Evolutionary conservation across 2,329 filamentous ascomycete genomes (phyloP).

Genomic region (Penicillium vulpinum): DNA sequence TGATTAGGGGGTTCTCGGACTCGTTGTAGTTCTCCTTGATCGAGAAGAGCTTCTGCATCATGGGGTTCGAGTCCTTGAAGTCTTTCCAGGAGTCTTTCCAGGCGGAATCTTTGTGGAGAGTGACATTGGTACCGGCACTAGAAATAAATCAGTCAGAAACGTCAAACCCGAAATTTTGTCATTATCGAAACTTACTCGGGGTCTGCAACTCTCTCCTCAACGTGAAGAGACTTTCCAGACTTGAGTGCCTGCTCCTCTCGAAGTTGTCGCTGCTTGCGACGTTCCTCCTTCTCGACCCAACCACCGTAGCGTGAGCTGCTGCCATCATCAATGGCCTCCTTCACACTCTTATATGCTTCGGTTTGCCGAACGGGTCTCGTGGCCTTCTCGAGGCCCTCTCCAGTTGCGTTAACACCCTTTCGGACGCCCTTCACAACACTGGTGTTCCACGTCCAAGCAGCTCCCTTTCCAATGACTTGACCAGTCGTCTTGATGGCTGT

Average conservation of each 20-base stretch:
- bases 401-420: conserved; percentile 81
- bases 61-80: conserved; percentile 84
- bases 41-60: conserved; percentile 84
- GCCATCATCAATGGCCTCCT: conserved; percentile 94
- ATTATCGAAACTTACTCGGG: conserved; percentile 67
- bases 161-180: conserved; percentile 13
- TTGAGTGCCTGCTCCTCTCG: conserved; percentile 64
- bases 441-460: conserved; percentile 97
- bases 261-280: conserved; percentile 73
- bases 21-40: conserved; percentile 89
- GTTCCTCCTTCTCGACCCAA: conserved; percentile 95
- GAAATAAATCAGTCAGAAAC: conserved; percentile 32
- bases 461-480: conserved; percentile 82
- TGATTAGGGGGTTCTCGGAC: conserved; percentile 94
- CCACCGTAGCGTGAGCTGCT: conserved; percentile 95
- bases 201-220: conserved; percentile 74
- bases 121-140: conserved; percentile 91
- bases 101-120: conserved; percentile 91
- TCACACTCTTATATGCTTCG: conserved; percentile 90
- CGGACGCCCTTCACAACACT: conserved; percentile 87
- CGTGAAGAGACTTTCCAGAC: conserved; percentile 48
- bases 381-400: conserved; percentile 86
- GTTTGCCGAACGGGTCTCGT: conserved; percentile 92
- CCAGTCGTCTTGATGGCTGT: conserved; percentile 83
- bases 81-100: conserved; percentile 99